phyloP scores from a whole-genome alignment of 176 grass and related monocot genomes.

The Aechmea fasciata region DNA sequence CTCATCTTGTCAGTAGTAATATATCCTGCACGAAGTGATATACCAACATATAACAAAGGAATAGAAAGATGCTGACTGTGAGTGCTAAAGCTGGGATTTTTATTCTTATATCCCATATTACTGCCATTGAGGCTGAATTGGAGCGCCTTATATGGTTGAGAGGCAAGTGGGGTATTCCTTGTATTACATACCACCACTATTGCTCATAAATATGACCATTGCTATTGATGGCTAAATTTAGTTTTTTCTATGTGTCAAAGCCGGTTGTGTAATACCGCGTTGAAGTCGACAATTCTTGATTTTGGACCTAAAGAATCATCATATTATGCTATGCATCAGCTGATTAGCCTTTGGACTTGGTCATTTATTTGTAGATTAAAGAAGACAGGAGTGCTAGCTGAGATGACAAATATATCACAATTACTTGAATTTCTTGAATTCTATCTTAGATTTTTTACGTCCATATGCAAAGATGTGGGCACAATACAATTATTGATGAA shows the following conservation, averaged over 20 bases:
- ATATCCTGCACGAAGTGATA: too few species aligned
- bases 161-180: too few species aligned
- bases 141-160: too few species aligned
- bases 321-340: neutral
- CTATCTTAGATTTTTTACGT: neutral
- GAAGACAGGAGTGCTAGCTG: neutral
- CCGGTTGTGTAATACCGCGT: neutral
- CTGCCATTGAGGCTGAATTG: too few species aligned
- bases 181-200: too few species aligned
- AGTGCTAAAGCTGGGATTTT: too few species aligned
- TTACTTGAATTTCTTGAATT: neutral
- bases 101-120: too few species aligned
- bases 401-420: neutral
- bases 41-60: too few species aligned
- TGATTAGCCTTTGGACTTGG: neutral
- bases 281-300: neutral
- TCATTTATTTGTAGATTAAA: neutral
- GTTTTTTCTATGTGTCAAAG: neutral
- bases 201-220: neutral
- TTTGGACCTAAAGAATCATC: neutral
- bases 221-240: neutral
- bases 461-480: neutral
- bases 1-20: too few species aligned
- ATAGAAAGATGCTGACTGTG: too few species aligned
- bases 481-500: too few species aligned